phyloP scores from a whole-genome alignment of 495 filamentous ascomycete genomes.

The Trichoderma orchidacearum region DNA sequence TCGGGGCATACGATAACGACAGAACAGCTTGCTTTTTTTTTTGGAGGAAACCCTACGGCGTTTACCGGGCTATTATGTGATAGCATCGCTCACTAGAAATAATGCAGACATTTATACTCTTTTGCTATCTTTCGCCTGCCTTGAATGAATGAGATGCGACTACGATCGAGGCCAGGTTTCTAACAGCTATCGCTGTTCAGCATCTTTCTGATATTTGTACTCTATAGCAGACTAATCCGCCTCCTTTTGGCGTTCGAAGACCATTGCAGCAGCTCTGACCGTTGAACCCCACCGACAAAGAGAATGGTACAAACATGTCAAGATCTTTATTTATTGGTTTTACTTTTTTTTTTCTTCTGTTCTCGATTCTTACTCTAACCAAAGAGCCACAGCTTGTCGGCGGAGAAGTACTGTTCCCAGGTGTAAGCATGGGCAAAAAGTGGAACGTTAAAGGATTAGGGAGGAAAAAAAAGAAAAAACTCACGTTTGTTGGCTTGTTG shows the following conservation, averaged over 20 bases:
- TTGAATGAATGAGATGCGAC: background rate
- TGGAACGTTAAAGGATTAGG: background rate
- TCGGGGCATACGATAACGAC: background rate
- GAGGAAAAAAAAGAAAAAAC: constrained; percentile 19
- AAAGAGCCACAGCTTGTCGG: constrained; percentile 38
- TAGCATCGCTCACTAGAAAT: background rate
- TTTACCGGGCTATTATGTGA: background rate
- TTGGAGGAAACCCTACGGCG: background rate
- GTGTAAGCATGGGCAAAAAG: constrained; percentile 6
- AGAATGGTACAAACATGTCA: background rate
- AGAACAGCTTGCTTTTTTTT: background rate
- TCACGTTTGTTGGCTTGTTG: constrained; percentile 65
- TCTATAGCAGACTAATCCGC: background rate
- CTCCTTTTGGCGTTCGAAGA: background rate
- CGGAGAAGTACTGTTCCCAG: constrained; percentile 30
- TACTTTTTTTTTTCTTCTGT: background rate
- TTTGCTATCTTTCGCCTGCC: background rate
- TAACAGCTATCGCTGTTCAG: background rate
- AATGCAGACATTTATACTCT: background rate
- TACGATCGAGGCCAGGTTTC: background rate
- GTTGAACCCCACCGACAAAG: background rate
- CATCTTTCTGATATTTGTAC: background rate
- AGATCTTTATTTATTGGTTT: background rate
- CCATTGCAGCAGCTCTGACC: background rate
- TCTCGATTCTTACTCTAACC: constrained; percentile 20